Conservation (phyloP, 257 asterid species). For the Ophiorrhiza pumila region DNA sequence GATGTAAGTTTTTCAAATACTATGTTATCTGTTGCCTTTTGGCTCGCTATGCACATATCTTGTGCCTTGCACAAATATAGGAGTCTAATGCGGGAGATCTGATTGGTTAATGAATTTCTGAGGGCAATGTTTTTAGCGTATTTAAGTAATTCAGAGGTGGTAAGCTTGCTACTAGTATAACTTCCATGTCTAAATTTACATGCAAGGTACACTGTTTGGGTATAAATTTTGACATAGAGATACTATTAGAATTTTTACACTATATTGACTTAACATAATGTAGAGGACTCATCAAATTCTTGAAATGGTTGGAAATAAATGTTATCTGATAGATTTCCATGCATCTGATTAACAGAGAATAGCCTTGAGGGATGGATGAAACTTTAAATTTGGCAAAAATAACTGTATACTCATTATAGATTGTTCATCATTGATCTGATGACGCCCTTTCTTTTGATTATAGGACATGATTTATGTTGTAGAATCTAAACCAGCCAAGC, state of each 20-base stretch:
- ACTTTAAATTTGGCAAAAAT: too few relatives aligned
- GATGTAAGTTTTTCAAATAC: conserved; percentile 50
- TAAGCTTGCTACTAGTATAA: not conserved
- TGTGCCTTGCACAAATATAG: not conserved
- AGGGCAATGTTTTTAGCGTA: not conserved
- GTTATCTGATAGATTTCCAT: not conserved
- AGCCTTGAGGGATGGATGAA: not conserved
- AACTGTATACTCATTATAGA: not conserved
- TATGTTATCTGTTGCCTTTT: not conserved
- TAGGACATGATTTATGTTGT: conserved; percentile 62
- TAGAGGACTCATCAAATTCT: not conserved
- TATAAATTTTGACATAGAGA: too few relatives aligned
- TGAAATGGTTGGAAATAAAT: not conserved
- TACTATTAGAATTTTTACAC: not conserved
- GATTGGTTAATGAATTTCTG: not conserved
- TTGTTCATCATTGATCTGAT: conserved; percentile 2
- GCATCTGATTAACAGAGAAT: not conserved
- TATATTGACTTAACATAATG: not conserved
- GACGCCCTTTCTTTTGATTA: conserved; percentile 2
- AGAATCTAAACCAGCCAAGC: conserved; percentile 58
- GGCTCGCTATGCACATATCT: not conserved
- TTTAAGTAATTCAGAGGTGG: not conserved
- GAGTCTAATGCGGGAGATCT: not conserved
- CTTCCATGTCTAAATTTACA: not conserved
- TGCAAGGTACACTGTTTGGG: not conserved